phyloP scores from a whole-genome alignment of 1,139 yeast species.

The Protomyces macrosporus region DNA sequence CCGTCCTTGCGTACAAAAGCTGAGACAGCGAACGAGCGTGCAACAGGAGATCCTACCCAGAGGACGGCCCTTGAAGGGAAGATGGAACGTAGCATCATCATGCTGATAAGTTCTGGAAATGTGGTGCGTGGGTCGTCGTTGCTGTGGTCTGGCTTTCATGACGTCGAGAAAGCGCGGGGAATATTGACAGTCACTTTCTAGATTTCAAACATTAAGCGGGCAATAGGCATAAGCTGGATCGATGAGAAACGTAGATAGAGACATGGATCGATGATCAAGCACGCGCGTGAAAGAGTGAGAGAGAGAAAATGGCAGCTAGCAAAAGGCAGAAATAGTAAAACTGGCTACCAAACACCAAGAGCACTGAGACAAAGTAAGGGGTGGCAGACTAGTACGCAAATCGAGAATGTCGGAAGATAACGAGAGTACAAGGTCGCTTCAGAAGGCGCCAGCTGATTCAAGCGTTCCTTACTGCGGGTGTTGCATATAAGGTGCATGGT shows the following conservation, averaged over 20 bases:
- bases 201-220: no score
- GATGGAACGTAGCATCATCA: not conserved
- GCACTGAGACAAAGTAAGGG: not conserved
- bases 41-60: not conserved
- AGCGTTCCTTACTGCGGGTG: not conserved
- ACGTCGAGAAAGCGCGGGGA: no score
- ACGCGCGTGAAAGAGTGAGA: not conserved
- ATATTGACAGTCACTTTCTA: no score
- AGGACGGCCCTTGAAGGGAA: not conserved
- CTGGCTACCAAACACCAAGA: not conserved
- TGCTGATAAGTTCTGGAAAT: no score
- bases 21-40: not conserved
- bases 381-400: not conserved
- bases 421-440: no score
- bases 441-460: no score
- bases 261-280: not conserved
- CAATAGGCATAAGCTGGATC: no score
- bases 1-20: not conserved
- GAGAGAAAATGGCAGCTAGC: not conserved
- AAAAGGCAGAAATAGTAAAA: not conserved
- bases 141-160: no score
- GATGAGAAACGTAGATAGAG: no score
- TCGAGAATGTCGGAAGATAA: no score
- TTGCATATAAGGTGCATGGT: not conserved
- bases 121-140: no score